Evolutionary conservation across 2,329 filamentous ascomycete species (phyloP).

Genomic region (Teratosphaeria nubilosa): DNA sequence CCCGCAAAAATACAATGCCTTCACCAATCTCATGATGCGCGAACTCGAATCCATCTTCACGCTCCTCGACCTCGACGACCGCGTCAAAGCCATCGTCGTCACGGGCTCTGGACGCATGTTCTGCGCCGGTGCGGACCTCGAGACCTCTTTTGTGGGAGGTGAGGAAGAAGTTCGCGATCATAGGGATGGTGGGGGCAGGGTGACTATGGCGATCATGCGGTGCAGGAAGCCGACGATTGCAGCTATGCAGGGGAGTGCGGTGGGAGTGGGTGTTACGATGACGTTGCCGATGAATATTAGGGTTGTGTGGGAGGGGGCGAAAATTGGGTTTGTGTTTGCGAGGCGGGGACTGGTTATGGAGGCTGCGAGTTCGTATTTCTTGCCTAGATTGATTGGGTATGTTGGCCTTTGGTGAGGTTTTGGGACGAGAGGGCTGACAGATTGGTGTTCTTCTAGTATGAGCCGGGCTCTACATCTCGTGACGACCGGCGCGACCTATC

Average conservation of each 20-base stretch:
- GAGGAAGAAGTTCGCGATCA: constrained; percentile 38
- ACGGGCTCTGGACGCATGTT: constrained; percentile 43
- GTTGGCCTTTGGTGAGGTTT: background rate
- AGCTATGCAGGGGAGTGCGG: constrained; percentile 46
- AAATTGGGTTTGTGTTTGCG: constrained; percentile 65
- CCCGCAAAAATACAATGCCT: constrained; percentile 57
- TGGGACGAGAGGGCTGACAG: background rate
- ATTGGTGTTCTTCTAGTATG: constrained; percentile 18
- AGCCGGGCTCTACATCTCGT: constrained; percentile 54
- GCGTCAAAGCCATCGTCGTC: constrained; percentile 46
- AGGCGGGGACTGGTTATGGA: constrained; percentile 63
- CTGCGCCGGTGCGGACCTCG: constrained; percentile 49
- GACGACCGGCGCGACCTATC: constrained; percentile 56
- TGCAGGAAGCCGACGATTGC: constrained; percentile 49
- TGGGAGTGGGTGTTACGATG: constrained; percentile 51
- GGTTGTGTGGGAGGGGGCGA: constrained; percentile 45
- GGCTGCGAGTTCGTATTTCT: constrained; percentile 60
- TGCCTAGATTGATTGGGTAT: constrained; percentile 57
- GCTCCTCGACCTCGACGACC: constrained; percentile 44
- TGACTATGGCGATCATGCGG: constrained; percentile 44
- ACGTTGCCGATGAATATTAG: constrained; percentile 48
- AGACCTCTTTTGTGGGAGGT: constrained; percentile 39
- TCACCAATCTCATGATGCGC: constrained; percentile 53
- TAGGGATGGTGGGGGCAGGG: constrained; percentile 42
- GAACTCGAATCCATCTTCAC: constrained; percentile 48